phyloP scores from a whole-genome alignment of 2,329 filamentous ascomycete species.

The Gaeumannomyces tritici region DNA sequence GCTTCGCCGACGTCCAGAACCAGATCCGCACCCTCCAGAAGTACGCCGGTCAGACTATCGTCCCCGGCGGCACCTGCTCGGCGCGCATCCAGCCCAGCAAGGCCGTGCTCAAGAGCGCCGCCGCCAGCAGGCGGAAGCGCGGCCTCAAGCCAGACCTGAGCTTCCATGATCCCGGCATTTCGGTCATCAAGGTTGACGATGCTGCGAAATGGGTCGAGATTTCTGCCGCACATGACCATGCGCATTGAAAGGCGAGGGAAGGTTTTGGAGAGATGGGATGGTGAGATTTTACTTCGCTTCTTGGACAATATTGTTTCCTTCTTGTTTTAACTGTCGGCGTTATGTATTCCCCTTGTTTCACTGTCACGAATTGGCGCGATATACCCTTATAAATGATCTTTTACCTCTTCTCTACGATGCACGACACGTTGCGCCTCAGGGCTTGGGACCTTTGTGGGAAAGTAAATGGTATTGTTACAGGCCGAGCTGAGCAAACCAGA shows the following conservation, averaged over 20 bases:
- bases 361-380: no score
- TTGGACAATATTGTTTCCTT: not conserved
- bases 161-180: not conserved
- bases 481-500: no score
- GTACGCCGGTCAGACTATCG: not conserved
- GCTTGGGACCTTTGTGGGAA: no score
- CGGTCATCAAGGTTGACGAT: not conserved
- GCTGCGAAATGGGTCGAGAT: not conserved
- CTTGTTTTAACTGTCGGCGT: no score
- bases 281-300: not conserved
- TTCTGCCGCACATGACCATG: not conserved
- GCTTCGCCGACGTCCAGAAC: not conserved
- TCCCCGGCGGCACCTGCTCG: not conserved
- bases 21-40: not conserved
- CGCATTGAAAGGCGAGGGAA: not conserved
- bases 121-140: not conserved
- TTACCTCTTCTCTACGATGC: no score
- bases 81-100: not conserved
- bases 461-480: no score
- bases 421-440: no score
- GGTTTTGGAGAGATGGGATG: not conserved
- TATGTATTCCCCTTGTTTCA: no score
- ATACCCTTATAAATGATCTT: not conserved
- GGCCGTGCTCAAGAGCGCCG: not conserved
- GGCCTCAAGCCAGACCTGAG: not conserved